Percentiles rank a stretch among this genome's conserved stretches.
phyloP scores from a whole-genome alignment of 306 rosid species.

The Vicia faba region DNA sequence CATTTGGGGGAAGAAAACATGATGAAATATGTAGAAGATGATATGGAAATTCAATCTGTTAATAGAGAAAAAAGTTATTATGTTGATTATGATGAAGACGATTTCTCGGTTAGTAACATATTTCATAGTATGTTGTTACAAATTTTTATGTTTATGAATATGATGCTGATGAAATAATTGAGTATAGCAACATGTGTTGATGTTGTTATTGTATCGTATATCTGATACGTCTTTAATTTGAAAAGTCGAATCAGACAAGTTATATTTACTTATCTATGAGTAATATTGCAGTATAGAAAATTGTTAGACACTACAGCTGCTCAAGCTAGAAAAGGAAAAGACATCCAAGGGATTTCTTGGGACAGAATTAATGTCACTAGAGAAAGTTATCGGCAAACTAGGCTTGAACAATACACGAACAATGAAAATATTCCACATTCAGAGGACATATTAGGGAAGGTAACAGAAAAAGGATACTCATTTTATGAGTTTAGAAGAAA shows the following conservation, averaged over 20 bases:
- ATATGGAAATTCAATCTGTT: too few species aligned
- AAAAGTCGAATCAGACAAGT: background rate
- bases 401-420: slow-evolving; percentile 82
- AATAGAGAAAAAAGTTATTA: too few species aligned
- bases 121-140: too few species aligned
- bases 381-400: slow-evolving; percentile 62
- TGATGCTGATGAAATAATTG: too few species aligned
- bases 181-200: too few species aligned
- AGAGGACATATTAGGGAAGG: slow-evolving; percentile 70
- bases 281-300: slow-evolving; percentile 42
- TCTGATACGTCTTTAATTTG: too few species aligned
- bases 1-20: too few species aligned
- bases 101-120: too few species aligned
- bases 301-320: slow-evolving; percentile 46
- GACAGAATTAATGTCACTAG: slow-evolving; percentile 42
- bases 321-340: slow-evolving; percentile 49
- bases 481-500: slow-evolving; percentile 69
- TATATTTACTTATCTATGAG: slow-evolving; percentile 2
- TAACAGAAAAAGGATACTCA: slow-evolving; percentile 56
- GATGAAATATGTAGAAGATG: too few species aligned
- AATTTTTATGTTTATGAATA: too few species aligned
- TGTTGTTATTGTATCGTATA: too few species aligned
- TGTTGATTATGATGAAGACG: too few species aligned
- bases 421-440: slow-evolving; percentile 71
- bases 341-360: slow-evolving; percentile 53